Evolutionary conservation across 805 yeast species (phyloP).

Genomic region (Zygosaccharomyces rouxii): DNA sequence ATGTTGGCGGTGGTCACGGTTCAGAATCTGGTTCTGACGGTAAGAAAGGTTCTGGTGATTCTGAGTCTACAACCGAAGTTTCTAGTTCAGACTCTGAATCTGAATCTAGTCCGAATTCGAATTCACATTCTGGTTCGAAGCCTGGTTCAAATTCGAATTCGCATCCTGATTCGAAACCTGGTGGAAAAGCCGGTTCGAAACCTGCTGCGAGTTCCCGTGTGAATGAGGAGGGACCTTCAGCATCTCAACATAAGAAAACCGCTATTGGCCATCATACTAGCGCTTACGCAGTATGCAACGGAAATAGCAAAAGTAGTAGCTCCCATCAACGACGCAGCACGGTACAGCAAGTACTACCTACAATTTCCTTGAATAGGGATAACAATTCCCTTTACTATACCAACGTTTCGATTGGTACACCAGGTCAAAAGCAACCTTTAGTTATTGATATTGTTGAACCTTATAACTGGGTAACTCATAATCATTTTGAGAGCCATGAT

Average conservation of each 20-base stretch:
- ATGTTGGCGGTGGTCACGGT: background rate
- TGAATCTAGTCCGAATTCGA: no score
- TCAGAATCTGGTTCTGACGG: background rate
- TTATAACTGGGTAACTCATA: constrained; percentile 35
- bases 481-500: constrained; percentile 11
- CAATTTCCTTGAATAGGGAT: constrained; percentile 26
- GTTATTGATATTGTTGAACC: constrained; percentile 40
- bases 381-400: constrained; percentile 29
- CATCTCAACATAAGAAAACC: no score
- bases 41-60: background rate
- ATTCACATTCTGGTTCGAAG: no score
- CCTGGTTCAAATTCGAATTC: no score
- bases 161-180: no score
- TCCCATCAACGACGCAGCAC: background rate
- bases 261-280: no score
- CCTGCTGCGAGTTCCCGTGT: no score
- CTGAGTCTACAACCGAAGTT: background rate
- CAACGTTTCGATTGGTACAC: constrained; percentile 34
- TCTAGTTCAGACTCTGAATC: no score
- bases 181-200: no score
- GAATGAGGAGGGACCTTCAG: no score
- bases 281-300: background rate
- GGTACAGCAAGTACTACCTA: constrained; percentile 15
- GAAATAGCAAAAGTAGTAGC: background rate
- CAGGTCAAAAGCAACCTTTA: constrained; percentile 29